Evolutionary conservation across 73 alveolate species (phyloP).

Genomic region (Paramecium sonneborni): DNA sequence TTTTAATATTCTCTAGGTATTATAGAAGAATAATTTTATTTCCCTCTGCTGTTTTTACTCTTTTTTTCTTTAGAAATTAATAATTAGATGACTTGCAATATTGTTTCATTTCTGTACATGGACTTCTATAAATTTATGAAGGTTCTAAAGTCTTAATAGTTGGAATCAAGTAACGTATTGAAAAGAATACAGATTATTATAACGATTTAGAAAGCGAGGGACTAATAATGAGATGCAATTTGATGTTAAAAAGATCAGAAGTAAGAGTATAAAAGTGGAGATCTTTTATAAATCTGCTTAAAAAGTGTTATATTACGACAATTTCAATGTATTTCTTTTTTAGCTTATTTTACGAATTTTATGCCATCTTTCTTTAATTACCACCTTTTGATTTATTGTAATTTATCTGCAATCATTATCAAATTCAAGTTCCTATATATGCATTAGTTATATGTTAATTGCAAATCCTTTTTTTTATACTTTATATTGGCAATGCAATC

Average conservation of each 20-base stretch:
- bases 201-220: neutral
- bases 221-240: neutral
- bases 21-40: neutral
- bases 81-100: neutral
- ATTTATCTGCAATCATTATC: neutral
- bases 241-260: neutral
- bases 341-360: neutral
- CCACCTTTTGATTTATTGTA: neutral
- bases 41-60: neutral
- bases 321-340: neutral
- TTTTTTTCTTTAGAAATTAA: neutral
- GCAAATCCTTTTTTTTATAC: neutral
- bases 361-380: neutral
- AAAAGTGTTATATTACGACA: neutral
- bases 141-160: neutral
- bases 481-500: neutral
- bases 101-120: neutral
- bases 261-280: neutral
- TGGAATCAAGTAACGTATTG: neutral
- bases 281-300: neutral
- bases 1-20: neutral
- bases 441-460: neutral
- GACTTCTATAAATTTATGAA: neutral
- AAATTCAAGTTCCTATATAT: neutral
- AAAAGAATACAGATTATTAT: neutral